Percentiles rank a stretch among this genome's conserved stretches.
Conservation (phyloP, 495 filamentous ascomycete species). For the Cryomyces antarcticus region DNA sequence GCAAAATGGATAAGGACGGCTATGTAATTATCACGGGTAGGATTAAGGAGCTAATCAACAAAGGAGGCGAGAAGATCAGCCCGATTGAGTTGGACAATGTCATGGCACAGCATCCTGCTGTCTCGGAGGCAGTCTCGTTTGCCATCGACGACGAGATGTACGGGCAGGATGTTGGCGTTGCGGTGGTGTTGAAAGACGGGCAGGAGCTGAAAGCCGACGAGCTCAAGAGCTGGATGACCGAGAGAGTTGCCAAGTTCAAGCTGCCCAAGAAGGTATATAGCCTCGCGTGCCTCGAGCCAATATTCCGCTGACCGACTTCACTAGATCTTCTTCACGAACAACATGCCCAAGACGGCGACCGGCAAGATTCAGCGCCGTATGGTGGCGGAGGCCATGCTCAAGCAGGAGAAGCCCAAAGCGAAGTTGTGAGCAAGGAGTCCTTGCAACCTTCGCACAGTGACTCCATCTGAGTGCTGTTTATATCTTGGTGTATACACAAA, state of each 20-base stretch:
- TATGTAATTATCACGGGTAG: conserved; percentile 22
- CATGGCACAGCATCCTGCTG: conserved; percentile 41
- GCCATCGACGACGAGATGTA: conserved; percentile 57
- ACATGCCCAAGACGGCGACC: conserved; percentile 80
- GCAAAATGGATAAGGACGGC: conserved; percentile 38
- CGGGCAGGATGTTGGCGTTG: conserved; percentile 63
- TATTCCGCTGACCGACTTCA: neutral
- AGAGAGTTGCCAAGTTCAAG: conserved; percentile 61
- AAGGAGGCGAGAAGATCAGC: conserved; percentile 24
- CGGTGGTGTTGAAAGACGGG: conserved; percentile 50
- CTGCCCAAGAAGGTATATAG: conserved; percentile 53
- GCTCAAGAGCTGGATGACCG: conserved; percentile 42
- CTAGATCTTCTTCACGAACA: conserved; percentile 53
- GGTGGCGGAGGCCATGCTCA: conserved; percentile 61
- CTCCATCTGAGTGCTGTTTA: neutral
- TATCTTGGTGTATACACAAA: neutral
- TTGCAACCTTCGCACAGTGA: no score
- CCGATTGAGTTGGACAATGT: conserved; percentile 75
- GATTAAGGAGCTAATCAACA: conserved; percentile 25
- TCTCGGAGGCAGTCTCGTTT: conserved; percentile 63
- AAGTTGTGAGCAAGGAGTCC: conserved; percentile 16
- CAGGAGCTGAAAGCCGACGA: conserved; percentile 27
- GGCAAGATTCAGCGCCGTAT: conserved; percentile 69
- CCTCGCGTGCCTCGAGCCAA: no score
- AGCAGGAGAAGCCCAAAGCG: conserved; percentile 23